Evolutionary conservation across 2,329 filamentous ascomycete genomes (phyloP), one percentile per base, ranked within the genome.

Genomic region (Fusarium pilosicola): DNA sequence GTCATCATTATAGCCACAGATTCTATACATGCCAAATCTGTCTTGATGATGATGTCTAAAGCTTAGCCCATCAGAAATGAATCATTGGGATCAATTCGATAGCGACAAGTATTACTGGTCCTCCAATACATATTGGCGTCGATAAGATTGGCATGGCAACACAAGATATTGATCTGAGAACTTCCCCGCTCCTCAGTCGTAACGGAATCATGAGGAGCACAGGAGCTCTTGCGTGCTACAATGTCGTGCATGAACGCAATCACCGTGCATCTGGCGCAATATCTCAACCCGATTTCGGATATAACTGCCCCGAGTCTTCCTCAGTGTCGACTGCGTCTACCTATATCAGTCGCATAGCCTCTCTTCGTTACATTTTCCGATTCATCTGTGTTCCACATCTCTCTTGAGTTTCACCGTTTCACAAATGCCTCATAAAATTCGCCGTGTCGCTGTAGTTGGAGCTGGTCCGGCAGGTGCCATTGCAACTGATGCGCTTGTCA

Each of bases 391-490:
- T 36, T 12, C 17, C 7, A 0, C 13, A 20, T 26, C 18, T 26
- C 9, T 1, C 8, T 15, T 26, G 3, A 52, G 8, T 6, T 6
- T 15, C 2, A 3, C 6, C 1, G 2, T 18, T 3, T 26, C 7
- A 22, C 28, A 22, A 38, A 63, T 68, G 65, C 42, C 48, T 44
- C 65, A 34, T 13, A 39, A 45, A 7, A 39, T 63, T 18, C 55
- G 48, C 22, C 65, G 48, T 28, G 56, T 68, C 0, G 68, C 72
- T 45, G 72, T 74, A 36, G 48, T 74, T 45, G 71, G 72, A 5
- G 68, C 71, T 18, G 71, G 71, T 1, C 72, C 71, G 14, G 64
- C 72, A 22, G 68, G 72, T 12, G 71, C 71, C 18, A 74, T 74
- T 26, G 55, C 65, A 7, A 68, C 68, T n/a, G 72, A 74, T 26